These are phyloP conservation scores for Hyaloperonospora arabidopsidis DNA, from an alignment of 352 stramenopile genomes.

Conservation along the genomic window DNA sequence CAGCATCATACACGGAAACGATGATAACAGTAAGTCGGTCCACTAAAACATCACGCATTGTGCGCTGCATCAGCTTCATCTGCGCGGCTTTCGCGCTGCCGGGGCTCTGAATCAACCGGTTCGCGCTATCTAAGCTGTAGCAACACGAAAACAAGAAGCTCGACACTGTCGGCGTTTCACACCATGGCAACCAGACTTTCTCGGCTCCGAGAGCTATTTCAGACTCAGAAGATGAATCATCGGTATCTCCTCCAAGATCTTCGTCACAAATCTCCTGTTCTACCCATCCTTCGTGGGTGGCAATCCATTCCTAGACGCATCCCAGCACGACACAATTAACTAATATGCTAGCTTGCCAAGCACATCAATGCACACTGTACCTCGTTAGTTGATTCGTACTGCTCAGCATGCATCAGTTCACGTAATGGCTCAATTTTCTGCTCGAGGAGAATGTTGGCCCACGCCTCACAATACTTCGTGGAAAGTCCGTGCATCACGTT, in stretches of 20 bases:
- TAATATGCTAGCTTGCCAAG: neutral
- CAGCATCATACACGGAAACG: slow-evolving; percentile 60
- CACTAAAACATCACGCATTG: slow-evolving; percentile 60
- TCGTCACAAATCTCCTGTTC: slow-evolving; percentile 59
- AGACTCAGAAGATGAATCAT: slow-evolving; percentile 35
- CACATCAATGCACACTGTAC: slow-evolving; percentile 22
- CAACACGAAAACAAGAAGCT: slow-evolving; percentile 82
- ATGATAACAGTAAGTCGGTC: slow-evolving; percentile 75
- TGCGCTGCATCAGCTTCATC: slow-evolving; percentile 49
- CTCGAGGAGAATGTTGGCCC: slow-evolving; percentile 44
- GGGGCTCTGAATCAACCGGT: slow-evolving; percentile 46
- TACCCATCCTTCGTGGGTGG: slow-evolving; percentile 61
- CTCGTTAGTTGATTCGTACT: slow-evolving; percentile 71
- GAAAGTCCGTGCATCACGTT: slow-evolving; percentile 46
- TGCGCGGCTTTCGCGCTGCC: slow-evolving; percentile 36
- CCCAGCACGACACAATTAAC: neutral
- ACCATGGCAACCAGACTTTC: slow-evolving; percentile 82
- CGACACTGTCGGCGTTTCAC: slow-evolving; percentile 71
- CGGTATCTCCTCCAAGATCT: slow-evolving; percentile 31
- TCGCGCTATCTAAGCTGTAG: slow-evolving; percentile 75
- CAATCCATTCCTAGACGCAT: slow-evolving; percentile 58
- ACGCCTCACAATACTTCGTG: slow-evolving; percentile 60
- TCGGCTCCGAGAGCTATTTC: slow-evolving; percentile 45
- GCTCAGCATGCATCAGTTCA: slow-evolving; percentile 52
- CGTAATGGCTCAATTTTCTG: slow-evolving; percentile 63